Evolutionary conservation across 768 basidiomycete species (phyloP).

Genomic region (Mycena galopus): DNA sequence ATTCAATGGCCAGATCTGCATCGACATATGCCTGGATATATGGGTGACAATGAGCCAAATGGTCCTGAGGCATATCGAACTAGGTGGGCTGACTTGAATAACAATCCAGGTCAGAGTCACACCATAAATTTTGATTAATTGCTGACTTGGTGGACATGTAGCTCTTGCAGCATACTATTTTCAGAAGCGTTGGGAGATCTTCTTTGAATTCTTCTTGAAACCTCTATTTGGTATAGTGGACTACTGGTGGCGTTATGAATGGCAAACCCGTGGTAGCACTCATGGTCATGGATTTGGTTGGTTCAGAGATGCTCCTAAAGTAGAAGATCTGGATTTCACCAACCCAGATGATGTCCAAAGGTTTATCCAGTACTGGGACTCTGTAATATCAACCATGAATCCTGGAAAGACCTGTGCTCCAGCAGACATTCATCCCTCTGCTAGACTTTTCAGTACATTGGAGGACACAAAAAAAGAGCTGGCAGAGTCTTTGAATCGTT

Average conservation of each 20-base stretch:
- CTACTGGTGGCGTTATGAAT: conserved; percentile 42
- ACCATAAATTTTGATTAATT: neutral
- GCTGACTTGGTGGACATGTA: neutral
- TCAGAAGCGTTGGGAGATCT: conserved; percentile 37
- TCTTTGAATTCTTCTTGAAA: conserved; percentile 35
- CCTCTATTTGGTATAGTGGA: conserved; percentile 33
- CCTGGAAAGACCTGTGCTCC: conserved; percentile 25
- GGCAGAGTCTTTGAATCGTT: conserved; percentile 38
- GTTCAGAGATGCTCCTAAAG: conserved; percentile 40
- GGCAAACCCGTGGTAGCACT: conserved; percentile 40
- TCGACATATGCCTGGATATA: neutral
- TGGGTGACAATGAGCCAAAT: neutral
- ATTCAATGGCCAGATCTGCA: neutral
- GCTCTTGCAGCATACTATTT: conserved; percentile 32
- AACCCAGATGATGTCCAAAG: conserved; percentile 6
- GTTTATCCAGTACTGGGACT: conserved; percentile 35
- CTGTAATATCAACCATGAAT: conserved; percentile 36
- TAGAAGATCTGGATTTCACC: conserved; percentile 26
- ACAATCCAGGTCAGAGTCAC: neutral
- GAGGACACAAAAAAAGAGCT: conserved; percentile 43
- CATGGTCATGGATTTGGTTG: conserved; percentile 46
- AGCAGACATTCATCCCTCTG: conserved; percentile 36
- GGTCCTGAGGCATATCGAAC: neutral
- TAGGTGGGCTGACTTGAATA: neutral
- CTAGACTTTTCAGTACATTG: conserved; percentile 25